Evolutionary conservation across 139 green algal species (phyloP).

Genomic region (Limnomonas spitsbergensis): DNA sequence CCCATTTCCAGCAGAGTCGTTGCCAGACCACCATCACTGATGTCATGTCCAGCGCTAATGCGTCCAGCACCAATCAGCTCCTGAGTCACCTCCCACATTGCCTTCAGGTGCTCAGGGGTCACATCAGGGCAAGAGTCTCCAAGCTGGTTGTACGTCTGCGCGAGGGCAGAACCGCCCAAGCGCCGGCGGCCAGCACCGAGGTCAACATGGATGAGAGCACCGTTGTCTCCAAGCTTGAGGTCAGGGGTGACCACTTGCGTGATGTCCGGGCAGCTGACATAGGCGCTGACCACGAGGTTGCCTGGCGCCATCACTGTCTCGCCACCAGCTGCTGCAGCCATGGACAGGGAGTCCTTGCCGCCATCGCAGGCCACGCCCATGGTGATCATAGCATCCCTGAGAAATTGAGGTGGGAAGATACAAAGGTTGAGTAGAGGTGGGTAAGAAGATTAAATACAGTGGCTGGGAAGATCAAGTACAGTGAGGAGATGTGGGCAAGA

Average conservation of each 20-base stretch:
- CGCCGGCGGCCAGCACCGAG: slow-evolving; percentile 62
- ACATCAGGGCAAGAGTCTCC: slow-evolving; percentile 85
- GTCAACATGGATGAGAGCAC: slow-evolving; percentile 88
- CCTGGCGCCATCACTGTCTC: slow-evolving; percentile 94
- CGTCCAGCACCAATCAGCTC: slow-evolving; percentile 58
- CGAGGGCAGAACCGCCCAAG: slow-evolving; percentile 86
- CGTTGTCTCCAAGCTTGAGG: slow-evolving; percentile 70
- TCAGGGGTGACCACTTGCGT: slow-evolving; percentile 71
- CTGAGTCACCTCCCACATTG: slow-evolving; percentile 80
- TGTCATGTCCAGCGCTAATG: slow-evolving; percentile 89
- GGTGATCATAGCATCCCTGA: slow-evolving; percentile 79
- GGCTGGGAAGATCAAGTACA: too few relatives aligned
- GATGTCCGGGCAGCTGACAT: slow-evolving; percentile 94
- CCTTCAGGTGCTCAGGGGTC: slow-evolving; percentile 54
- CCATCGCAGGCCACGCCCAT: slow-evolving; percentile 91
- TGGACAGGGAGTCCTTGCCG: slow-evolving; percentile 97
- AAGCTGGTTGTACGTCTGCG: slow-evolving; percentile 73
- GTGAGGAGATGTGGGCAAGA: too few relatives aligned
- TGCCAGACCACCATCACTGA: slow-evolving; percentile 88
- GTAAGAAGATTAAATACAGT: too few relatives aligned
- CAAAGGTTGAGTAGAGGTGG: too few relatives aligned
- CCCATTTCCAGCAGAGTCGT: slow-evolving; percentile 92
- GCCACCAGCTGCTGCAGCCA: slow-evolving; percentile 81
- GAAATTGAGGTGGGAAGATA: too few relatives aligned
- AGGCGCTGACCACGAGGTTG: slow-evolving; percentile 91